Conservation (phyloP, 352 stramenopile species). For the Globisporangium apiculatum region DNA sequence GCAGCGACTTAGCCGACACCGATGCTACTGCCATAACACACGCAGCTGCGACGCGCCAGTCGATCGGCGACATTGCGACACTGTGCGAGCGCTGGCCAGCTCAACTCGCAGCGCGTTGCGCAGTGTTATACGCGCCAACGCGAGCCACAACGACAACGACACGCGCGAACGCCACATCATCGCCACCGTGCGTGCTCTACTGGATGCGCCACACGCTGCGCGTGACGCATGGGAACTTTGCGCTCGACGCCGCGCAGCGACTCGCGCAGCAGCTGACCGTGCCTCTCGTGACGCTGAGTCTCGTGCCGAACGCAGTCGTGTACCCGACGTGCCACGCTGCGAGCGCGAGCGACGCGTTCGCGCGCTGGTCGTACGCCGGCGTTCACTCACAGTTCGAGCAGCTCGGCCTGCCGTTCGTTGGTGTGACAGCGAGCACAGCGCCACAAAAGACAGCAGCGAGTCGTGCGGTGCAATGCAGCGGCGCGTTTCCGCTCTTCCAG, state of each 20-base stretch:
- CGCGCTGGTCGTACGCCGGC: slow-evolving; percentile 40
- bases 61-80: slow-evolving; percentile 7
- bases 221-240: slow-evolving; percentile 57
- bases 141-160: neutral
- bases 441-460: slow-evolving; percentile 1
- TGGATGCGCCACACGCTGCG: slow-evolving; percentile 62
- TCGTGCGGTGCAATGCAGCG: slow-evolving; percentile 1
- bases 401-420: slow-evolving; percentile 33
- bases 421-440: slow-evolving; percentile 24
- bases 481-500: slow-evolving; percentile 23
- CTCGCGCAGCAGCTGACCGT: slow-evolving; percentile 33
- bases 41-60: neutral
- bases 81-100: slow-evolving; percentile 41
- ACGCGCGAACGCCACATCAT: too few species aligned
- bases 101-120: slow-evolving; percentile 34
- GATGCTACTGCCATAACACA: slow-evolving; percentile 1
- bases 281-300: slow-evolving; percentile 35
- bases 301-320: slow-evolving; percentile 39
- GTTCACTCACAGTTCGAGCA: slow-evolving; percentile 40
- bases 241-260: slow-evolving; percentile 37
- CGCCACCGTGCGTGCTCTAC: slow-evolving; percentile 40
- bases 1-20: neutral
- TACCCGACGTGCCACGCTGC: slow-evolving; percentile 48
- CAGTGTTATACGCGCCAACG: slow-evolving; percentile 7
- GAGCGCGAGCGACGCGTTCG: slow-evolving; percentile 49